Base-by-base conservation (phyloP, 192 early-diverging fungal species). In the Coemansia sp. region DNA sequence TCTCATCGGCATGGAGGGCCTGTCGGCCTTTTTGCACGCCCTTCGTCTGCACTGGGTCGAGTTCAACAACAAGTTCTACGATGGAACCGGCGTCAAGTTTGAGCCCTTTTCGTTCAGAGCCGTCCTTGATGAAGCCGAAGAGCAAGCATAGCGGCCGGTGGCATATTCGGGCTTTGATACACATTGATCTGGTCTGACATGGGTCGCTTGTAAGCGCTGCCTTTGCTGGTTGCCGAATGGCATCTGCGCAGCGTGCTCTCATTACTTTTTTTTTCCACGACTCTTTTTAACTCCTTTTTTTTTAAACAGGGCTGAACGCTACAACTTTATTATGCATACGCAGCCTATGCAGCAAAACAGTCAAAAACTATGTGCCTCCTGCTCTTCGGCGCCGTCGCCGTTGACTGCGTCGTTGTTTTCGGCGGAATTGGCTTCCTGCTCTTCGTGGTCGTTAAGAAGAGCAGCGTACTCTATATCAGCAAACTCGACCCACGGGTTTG, bases 31-130 rank as follows among this genome's bases (percentile, higher is more conserved):
- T 70, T 74, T 96, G 61, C 91, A 93, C 69, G 93, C 93, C 7
- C 85, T 96, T 42, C 92, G 94, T 89, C 80, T 96, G 57, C 92
- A 94, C 82, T 95, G 92, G 91, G 95, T 99, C 45, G 97, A 99
- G 84, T 99, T 99, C 65, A 89, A 98, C 74, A 89, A 87, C 83
- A 99, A 99, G 83, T 98, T 98, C 67, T 99, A 99, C 77, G 84
- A 87, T 50, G 95, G 91, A 27, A 83, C 85, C n/a, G 97, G 97
- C 60, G 81, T 80, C 60, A 86, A 89, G 72, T 98, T 97, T 80
- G 83, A 90, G 69, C 97, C 97, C 4, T 97, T 98, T 71, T 86
- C 89, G 24, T 97, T 98, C 69, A 68, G 63, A 63, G 58, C 73
- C 1, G 53, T 81, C 22, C 65, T 81, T 11, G 74, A 75, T 20